Evolutionary conservation across 495 filamentous ascomycete species (phyloP), one percentile per base, ranked within the genome.

Genomic region (Penicillium robsamsonii): DNA sequence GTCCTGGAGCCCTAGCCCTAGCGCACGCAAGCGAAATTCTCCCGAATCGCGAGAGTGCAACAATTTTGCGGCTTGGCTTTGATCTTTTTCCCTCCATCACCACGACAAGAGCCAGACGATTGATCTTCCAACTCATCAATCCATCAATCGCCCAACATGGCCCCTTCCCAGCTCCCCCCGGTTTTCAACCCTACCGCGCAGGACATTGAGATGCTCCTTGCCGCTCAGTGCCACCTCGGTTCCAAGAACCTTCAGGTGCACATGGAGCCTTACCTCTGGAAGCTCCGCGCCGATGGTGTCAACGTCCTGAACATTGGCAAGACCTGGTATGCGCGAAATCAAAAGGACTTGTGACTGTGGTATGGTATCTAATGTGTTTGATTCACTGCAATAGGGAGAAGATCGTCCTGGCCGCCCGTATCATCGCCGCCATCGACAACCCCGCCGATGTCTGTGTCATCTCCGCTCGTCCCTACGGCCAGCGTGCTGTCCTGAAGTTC

Each of bases 211-310:
- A 95, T 92, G 90, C 89, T 98, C 63, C 87, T 98, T 50, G 88
- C 91, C 69, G 94, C 94, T 71, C 92, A 97, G 79, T 87, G 84
- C 77, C 94, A 98, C 81, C 85, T 98, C 61, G 94, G 94, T 73
- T 92, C 88, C 80, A 98, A 98, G 88, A 98, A 98, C 84, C 71
- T 97, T 63, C 92, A 96, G 81, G 85, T 94, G 70, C 91, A 97
- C 81, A 97, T 97, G 94, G 92, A 97, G 81, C 91, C 94, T 62
- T 98, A 98, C 82, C 86, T 98, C 69, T 97, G 91, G 92, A 98
- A 97, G 87, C 96, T 91, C 71, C 87, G 94, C 69, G 87, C 92
- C 56, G 94, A 98, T 66, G 94, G 94, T 78, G 86, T 98, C 81
- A 97, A 98, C 74, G 84, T 98, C 59, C 84, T 98, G 77, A 97